These are phyloP conservation scores for Grosmannia penicillata DNA, from an alignment of 2,329 filamentous ascomycete species.

Conservation along the genomic window DNA sequence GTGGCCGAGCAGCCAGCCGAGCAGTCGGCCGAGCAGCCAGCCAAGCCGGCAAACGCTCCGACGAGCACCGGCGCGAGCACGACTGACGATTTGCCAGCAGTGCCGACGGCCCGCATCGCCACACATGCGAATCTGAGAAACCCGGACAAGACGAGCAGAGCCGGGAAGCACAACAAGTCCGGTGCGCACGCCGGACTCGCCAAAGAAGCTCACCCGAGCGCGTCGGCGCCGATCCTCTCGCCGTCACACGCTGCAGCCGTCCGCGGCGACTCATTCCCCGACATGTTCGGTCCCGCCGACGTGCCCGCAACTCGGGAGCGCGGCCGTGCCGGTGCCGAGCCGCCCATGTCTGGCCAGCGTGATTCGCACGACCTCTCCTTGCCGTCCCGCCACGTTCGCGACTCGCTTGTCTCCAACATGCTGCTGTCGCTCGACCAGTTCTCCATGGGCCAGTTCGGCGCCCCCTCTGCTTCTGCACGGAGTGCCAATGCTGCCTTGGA, in stretches of 20 bases:
- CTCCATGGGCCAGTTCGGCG: constrained; percentile 34
- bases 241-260: too few species aligned
- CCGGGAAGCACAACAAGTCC: too few species aligned
- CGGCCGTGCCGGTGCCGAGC: constrained; percentile 15
- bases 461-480: constrained; percentile 12
- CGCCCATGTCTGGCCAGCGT: constrained; percentile 20
- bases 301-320: constrained; percentile 19
- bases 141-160: too few species aligned
- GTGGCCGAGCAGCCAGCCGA: background rate
- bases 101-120: too few species aligned
- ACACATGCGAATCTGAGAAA: too few species aligned
- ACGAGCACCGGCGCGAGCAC: too few species aligned
- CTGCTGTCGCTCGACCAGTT: constrained; percentile 83
- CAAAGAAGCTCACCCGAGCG: too few species aligned
- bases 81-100: too few species aligned
- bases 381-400: constrained; percentile 59
- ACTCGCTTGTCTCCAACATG: constrained; percentile 93
- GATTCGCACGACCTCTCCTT: constrained; percentile 82
- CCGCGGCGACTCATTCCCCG: constrained; percentile 18
- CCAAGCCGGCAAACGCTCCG: too few species aligned
- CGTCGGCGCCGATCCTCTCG: too few species aligned
- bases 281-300: constrained; percentile 24
- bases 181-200: too few species aligned
- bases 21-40: too few species aligned
- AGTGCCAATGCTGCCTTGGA: constrained; percentile 15